These are phyloP conservation scores for Chlamydomonas eustigma DNA, from an alignment of 139 green algal species.

Conservation along the genomic window DNA sequence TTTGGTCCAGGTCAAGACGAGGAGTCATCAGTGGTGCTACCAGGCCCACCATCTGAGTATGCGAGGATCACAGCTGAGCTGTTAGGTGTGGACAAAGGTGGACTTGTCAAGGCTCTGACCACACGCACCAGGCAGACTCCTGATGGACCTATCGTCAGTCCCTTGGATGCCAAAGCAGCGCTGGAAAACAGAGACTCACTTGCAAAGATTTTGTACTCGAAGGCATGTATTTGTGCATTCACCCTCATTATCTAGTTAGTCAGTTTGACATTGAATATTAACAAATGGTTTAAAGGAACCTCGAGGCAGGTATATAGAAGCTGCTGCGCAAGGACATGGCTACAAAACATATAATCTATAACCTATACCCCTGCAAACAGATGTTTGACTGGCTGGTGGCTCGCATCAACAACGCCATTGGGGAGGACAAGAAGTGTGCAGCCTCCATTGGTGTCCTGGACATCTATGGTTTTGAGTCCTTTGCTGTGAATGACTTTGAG, in stretches of 20 bases:
- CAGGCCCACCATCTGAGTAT: neutral
- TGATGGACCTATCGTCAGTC: constrained; percentile 87
- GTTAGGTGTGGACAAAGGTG: constrained; percentile 68
- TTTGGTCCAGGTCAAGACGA: constrained; percentile 48
- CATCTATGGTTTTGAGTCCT: constrained; percentile 96
- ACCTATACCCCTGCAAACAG: too few species aligned
- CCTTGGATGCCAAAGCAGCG: constrained; percentile 77
- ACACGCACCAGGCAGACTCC: constrained; percentile 85
- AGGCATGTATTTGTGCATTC: too few species aligned
- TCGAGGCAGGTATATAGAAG: too few species aligned
- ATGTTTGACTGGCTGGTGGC: constrained; percentile 97
- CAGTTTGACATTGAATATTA: too few species aligned
- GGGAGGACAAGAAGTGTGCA: constrained; percentile 49
- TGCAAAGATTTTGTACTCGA: constrained; percentile 92
- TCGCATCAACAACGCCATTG: constrained; percentile 62
- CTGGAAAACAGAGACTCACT: constrained; percentile 88
- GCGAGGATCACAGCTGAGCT: constrained; percentile 43
- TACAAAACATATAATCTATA: too few species aligned
- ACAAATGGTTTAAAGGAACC: too few species aligned
- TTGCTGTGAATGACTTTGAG: constrained; percentile 90
- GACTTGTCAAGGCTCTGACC: constrained; percentile 79
- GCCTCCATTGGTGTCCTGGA: constrained; percentile 88
- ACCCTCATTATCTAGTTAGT: too few species aligned
- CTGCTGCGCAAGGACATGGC: too few species aligned
- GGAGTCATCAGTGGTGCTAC: neutral